Evolutionary conservation across 345 rosid genomes (phyloP).

Genomic region (Hirschfeldia incana): DNA sequence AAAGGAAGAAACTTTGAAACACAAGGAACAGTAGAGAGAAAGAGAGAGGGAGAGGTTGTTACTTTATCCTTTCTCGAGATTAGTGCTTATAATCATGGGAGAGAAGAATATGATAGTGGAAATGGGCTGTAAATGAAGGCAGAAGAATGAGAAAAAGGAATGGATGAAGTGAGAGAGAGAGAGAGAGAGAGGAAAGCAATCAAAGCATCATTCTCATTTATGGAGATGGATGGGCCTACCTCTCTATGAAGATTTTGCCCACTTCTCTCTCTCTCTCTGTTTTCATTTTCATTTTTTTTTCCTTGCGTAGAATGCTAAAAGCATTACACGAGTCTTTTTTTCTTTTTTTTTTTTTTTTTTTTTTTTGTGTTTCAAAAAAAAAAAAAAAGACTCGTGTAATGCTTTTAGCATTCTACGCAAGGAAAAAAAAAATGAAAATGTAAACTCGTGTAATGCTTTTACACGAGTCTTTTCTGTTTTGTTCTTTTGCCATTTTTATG

Average conservation of each 20-base stretch:
- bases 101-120: neutral
- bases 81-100: neutral
- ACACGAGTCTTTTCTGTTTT: neutral
- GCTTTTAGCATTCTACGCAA: neutral
- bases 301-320: neutral
- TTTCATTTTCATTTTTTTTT: slow-evolving; percentile 23
- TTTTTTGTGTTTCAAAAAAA: no score
- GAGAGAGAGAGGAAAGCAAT: neutral
- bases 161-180: neutral
- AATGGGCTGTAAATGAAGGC: neutral
- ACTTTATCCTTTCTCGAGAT: neutral
- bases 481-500: neutral
- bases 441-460: no score
- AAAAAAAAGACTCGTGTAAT: no score
- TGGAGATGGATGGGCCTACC: neutral
- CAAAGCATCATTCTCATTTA: neutral
- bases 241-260: slow-evolving; percentile 12
- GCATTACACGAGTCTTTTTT: neutral
- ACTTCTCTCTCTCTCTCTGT: neutral
- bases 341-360: no score
- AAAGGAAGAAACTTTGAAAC: neutral
- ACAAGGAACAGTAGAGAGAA: neutral
- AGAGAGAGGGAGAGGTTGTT: neutral
- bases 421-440: slow-evolving; percentile 22
- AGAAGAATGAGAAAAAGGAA: neutral